Evolutionary conservation across 345 rosid genomes (phyloP).

Genomic region (Dimocarpus longan): DNA sequence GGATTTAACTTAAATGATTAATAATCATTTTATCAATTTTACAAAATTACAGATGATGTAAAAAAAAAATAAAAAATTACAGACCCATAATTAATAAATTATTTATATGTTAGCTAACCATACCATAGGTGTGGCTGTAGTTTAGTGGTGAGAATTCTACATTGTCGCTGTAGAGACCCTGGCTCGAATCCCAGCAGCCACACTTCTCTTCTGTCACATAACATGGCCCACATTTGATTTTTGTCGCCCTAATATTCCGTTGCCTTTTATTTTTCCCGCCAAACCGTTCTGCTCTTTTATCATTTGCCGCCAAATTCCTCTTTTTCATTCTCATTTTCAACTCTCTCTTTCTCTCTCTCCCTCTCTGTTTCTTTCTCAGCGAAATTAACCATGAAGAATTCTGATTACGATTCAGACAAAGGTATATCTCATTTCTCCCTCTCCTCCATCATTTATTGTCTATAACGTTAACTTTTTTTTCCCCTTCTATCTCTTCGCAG

Average conservation of each 20-base stretch:
- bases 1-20: no score
- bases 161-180: slow-evolving; percentile 66
- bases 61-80: no score
- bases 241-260: background rate
- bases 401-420: slow-evolving; percentile 61
- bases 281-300: slow-evolving; percentile 20
- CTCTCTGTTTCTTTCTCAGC: slow-evolving; percentile 6
- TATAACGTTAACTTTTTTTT: background rate
- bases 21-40: no score
- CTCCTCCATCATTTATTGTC: background rate
- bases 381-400: slow-evolving; percentile 56
- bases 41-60: no score
- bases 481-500: slow-evolving; percentile 30
- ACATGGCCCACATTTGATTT: background rate
- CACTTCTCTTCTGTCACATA: background rate
- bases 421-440: slow-evolving; percentile 33
- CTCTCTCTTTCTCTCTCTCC: slow-evolving; percentile 2
- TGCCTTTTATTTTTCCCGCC: slow-evolving; percentile 48
- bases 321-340: slow-evolving; percentile 8
- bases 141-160: slow-evolving; percentile 75
- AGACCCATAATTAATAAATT: no score
- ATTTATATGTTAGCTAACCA: no score
- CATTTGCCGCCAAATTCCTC: slow-evolving; percentile 29
- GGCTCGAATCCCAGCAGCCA: slow-evolving; percentile 77
- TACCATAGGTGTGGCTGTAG: slow-evolving; percentile 78